Evolutionary conservation across 2,329 filamentous ascomycete species (phyloP).

Genomic region (Fusarium mundagurra): DNA sequence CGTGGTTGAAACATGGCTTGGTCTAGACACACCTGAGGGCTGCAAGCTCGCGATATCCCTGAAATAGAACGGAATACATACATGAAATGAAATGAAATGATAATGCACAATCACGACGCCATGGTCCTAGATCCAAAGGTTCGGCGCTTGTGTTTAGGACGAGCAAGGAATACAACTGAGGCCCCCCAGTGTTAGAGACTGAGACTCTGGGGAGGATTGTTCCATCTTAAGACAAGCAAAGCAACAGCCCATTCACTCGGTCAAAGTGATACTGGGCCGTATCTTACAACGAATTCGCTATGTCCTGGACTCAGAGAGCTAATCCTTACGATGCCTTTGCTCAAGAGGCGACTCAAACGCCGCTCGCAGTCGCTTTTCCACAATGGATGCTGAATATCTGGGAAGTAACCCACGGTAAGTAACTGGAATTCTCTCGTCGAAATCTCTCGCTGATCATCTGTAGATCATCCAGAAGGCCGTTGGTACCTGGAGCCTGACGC

Average conservation of each 20-base stretch:
- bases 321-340: slow-evolving; percentile 40
- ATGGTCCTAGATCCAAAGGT: slow-evolving; percentile 5
- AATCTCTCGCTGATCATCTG: slow-evolving; percentile 3
- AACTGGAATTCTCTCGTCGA: rapidly evolving
- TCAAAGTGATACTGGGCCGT: neutral
- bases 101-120: neutral
- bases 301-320: slow-evolving; percentile 44
- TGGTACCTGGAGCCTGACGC: slow-evolving; percentile 40
- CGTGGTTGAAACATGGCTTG: slow-evolving; percentile 35
- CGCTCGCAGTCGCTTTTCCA: slow-evolving; percentile 29
- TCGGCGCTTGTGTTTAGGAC: neutral
- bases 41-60: neutral
- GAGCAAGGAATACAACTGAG: neutral
- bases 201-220: neutral
- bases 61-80: neutral
- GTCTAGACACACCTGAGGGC: slow-evolving; percentile 24
- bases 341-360: slow-evolving; percentile 34
- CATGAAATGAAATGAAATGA: neutral
- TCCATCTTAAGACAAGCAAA: slow-evolving; percentile 10
- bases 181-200: neutral
- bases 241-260: neutral
- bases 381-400: slow-evolving; percentile 44
- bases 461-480: slow-evolving; percentile 39
- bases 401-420: slow-evolving; percentile 39
- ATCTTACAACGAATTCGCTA: neutral